Base-by-base conservation (phyloP, 1,139 yeast species). In the Sugiyamaella japonica region DNA sequence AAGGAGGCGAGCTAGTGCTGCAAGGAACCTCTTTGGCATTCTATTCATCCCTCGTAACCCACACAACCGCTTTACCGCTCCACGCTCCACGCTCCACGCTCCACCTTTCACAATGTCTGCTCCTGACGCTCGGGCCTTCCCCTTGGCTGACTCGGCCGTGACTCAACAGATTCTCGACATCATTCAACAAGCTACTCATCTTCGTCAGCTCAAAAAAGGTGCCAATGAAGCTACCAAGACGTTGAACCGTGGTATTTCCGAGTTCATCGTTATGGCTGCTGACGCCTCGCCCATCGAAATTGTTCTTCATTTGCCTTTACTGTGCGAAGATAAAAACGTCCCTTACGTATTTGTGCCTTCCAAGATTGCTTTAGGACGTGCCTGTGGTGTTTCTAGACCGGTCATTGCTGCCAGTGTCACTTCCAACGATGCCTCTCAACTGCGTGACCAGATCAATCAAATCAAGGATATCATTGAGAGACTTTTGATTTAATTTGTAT, bases 211-310 rank as follows among this genome's bases (percentile, higher is more conserved):
- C 76, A 93, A 95, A 84, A 93, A 93, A 78, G 99, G 99, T 76
- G 99, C 99, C 65, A 93, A 95, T 76, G 99, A 93, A 80, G 96
- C 99, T 69, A 95, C 99, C 80, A 93, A 95, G 83, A 93, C 99
- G 69, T 84, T 93, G 78, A 93, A 95, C 87, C 89, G 99, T 82
- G 99, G 99, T 84, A 93, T 95, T 71, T 88, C 97, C 68, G 99
- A 93, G 80, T 93, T 95, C 83, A 91, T 95, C 77, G 89, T 95
- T 79, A 90, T 95, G 97, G 99, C 99, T 67, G 99, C 99, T 68
- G 99, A 95, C 75, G 89, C 99, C 68, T 97, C 93, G 77, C 99
- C 99, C 69, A 91, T 95, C 72, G 99, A 95, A 80, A 93, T 95
- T 75, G 86, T 95, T 73, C 85, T 95, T 75, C 99, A 95, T 76